Evolutionary conservation across 2,329 filamentous ascomycete genomes (phyloP).

Genomic region (Cryoendolithus antarcticus): DNA sequence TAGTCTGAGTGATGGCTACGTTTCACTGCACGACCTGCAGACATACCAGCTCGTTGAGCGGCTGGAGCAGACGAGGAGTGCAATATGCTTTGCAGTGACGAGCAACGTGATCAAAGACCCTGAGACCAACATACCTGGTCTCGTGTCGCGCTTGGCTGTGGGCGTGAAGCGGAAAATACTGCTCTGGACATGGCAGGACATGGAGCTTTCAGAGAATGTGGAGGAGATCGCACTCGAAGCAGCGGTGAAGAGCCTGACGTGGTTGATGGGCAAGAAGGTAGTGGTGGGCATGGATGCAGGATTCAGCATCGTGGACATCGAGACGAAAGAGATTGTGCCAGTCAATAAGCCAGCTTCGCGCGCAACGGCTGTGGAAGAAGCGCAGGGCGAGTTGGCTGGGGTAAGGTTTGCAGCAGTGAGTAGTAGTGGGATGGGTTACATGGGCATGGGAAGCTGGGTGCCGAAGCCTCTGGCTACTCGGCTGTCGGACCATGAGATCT

Average conservation of each 20-base stretch:
- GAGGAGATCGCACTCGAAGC: constrained; percentile 69
- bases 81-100: constrained; percentile 80
- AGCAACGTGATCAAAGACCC: constrained; percentile 90
- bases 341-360: constrained; percentile 41
- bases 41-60: constrained; percentile 73
- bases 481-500: constrained; percentile 67
- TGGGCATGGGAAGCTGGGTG: constrained; percentile 83
- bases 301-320: constrained; percentile 78
- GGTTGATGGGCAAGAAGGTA: constrained; percentile 76
- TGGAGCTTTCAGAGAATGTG: constrained; percentile 65
- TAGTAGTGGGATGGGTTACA: constrained; percentile 86
- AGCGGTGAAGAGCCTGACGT: constrained; percentile 77
- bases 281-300: constrained; percentile 85
- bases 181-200: constrained; percentile 92
- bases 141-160: constrained; percentile 82
- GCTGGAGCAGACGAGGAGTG: constrained; percentile 73
- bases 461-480: constrained; percentile 80
- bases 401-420: constrained; percentile 68
- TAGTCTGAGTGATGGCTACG: constrained; percentile 77
- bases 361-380: constrained; percentile 10
- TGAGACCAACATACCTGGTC: constrained; percentile 76
- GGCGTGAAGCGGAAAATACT: constrained; percentile 83
- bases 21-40: constrained; percentile 81
- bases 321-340: constrained; percentile 59
- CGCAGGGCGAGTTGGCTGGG: constrained; percentile 46